A percentile compares a stretch with the other conserved stretches of the same genome.
These are phyloP conservation scores for Bacidia rubella DNA, from an alignment of 495 filamentous ascomycete species.

Conservation along the genomic window DNA sequence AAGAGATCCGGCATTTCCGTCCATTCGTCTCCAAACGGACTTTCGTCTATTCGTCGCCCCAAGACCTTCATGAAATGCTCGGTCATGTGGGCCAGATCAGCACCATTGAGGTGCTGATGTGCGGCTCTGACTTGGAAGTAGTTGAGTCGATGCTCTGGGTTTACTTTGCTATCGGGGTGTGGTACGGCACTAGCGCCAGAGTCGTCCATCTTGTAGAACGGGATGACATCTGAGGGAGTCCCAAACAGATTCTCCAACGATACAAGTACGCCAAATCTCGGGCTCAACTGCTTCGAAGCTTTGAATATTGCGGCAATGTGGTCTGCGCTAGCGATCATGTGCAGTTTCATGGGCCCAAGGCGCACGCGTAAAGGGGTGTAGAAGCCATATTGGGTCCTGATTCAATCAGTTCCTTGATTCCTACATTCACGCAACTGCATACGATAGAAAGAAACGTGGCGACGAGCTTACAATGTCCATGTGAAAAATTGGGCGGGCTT, in stretches of 20 bases:
- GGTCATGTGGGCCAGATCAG: slow-evolving; percentile 9
- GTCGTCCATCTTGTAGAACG: slow-evolving; percentile 10
- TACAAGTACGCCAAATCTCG: background rate
- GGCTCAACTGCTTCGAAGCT: background rate
- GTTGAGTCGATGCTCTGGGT: slow-evolving; percentile 12
- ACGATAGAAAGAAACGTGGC: background rate
- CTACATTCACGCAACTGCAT: background rate
- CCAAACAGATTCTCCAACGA: background rate
- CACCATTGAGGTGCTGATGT: slow-evolving; percentile 10
- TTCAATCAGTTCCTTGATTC: no score
- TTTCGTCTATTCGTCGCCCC: slow-evolving; percentile 12
- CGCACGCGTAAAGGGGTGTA: no score
- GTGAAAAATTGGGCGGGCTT: background rate
- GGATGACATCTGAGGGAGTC: background rate
- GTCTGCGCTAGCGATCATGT: background rate
- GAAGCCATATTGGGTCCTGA: no score
- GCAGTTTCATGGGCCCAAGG: no score
- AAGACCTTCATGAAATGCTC: slow-evolving; percentile 13
- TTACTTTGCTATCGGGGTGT: slow-evolving; percentile 3
- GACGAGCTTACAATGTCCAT: background rate
- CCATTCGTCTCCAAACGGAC: background rate
- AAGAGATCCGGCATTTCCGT: slow-evolving; percentile 3
- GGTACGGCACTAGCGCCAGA: slow-evolving; percentile 5
- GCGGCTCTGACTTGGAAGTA: slow-evolving; percentile 12
- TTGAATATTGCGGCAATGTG: background rate